phyloP scores from a whole-genome alignment of 2,329 filamentous ascomycete genomes.

The Sclerotinia minor region DNA sequence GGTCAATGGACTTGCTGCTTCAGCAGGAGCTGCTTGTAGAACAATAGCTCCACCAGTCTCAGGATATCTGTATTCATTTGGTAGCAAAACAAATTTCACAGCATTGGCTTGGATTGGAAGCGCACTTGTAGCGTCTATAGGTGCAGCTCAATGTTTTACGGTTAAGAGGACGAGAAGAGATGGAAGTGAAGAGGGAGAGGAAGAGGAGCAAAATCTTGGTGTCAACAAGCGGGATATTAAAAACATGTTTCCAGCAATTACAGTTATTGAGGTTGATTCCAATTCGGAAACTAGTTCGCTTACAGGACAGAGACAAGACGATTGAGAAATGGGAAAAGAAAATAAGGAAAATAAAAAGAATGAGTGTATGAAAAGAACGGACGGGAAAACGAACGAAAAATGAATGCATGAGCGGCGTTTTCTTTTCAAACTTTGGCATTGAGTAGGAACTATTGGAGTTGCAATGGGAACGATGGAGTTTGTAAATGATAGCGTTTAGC shows the following conservation, averaged over 20 bases:
- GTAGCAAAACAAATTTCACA: conserved; percentile 58
- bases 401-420: background rate
- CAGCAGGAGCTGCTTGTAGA: conserved; percentile 64
- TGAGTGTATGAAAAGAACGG: background rate
- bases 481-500: conserved; percentile 23
- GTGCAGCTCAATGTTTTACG: conserved; percentile 59
- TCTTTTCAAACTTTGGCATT: background rate
- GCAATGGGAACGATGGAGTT: background rate
- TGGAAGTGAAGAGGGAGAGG: conserved; percentile 25
- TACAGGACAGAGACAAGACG: background rate
- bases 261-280: conserved; percentile 10
- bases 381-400: background rate
- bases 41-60: conserved; percentile 67
- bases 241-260: background rate
- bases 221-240: background rate
- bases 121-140: conserved; percentile 55
- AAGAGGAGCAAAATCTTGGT: background rate
- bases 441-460: background rate
- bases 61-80: conserved; percentile 63
- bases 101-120: conserved; percentile 65
- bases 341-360: background rate
- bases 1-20: conserved; percentile 66
- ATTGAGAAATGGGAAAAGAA: background rate
- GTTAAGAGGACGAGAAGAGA: conserved; percentile 32
- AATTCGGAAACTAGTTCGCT: conserved; percentile 3